Conservation (phyloP, 345 rosid species). For the Punica granatum region DNA sequence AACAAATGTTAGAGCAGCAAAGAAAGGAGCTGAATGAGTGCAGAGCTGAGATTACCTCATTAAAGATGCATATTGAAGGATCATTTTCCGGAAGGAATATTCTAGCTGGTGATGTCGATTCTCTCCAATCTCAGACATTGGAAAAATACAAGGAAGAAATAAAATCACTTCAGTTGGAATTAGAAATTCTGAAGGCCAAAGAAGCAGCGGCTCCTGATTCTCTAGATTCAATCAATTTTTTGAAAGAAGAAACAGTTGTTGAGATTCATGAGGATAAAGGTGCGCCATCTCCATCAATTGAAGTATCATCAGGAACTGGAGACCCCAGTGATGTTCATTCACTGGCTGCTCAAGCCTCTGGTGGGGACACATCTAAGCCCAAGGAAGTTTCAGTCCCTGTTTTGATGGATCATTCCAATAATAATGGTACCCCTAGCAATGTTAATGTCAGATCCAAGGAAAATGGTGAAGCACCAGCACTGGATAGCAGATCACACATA, state of each 20-base stretch:
- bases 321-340: conserved; percentile 23
- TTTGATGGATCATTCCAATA: conserved; percentile 23
- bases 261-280: conserved; percentile 61
- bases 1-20: conserved; percentile 61
- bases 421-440: conserved; percentile 23
- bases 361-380: conserved; percentile 16
- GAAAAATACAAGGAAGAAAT: conserved; percentile 58
- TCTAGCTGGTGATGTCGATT: conserved; percentile 35
- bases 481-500: conserved; percentile 27
- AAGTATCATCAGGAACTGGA: conserved; percentile 17
- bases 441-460: conserved; percentile 26
- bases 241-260: conserved; percentile 53
- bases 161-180: conserved; percentile 46
- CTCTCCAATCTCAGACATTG: conserved; percentile 40
- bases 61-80: conserved; percentile 90
- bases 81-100: conserved; percentile 43
- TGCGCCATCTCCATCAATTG: conserved; percentile 32
- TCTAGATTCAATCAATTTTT: conserved; percentile 24
- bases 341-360: conserved; percentile 15
- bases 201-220: conserved; percentile 21
- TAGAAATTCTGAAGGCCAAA: conserved; percentile 39
- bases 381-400: conserved; percentile 29
- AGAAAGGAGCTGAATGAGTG: conserved; percentile 76
- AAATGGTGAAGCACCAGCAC: conserved; percentile 32
- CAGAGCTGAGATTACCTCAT: conserved; percentile 86